Base-by-base conservation (phyloP, 495 filamentous ascomycete genomes). In the Penicillium riverlandense region DNA sequence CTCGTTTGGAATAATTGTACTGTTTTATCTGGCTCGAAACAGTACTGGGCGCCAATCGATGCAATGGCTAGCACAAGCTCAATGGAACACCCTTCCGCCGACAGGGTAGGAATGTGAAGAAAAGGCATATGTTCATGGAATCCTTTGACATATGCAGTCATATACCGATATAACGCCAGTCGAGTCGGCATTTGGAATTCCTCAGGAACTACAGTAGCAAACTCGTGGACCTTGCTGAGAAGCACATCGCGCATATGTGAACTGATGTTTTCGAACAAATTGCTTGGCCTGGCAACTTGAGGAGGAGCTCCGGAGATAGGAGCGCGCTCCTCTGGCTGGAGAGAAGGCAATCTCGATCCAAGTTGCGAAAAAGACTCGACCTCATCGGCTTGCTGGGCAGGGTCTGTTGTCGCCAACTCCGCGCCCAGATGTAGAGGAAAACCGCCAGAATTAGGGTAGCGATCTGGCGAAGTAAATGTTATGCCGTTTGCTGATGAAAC, bases 11-110 rank as follows among this genome's bases (percentile, higher is more conserved):
- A 50, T 8, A 50, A 22, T 32, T 39, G 33, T 7, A 44, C 38
- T 9, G 47, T 30, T 11, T 45, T 50, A 2, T 35, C 35, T 7
- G 11, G 70, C 39, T 79, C 76, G 43, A 79, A 79, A 2, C 74
- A 62, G 27, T 47, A 58, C 28, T 46, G 38, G 27, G 52, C 36
- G 8, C 57, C 57, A 8, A 50, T 44, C 2, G 51, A 43, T 7
- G 51, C 57, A 36, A 55, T 49, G 29, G 41, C 54, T 10, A 60
- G 35, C 9, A 52, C 10, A 4, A 55, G n/a, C 32, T 58, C 57
- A n/a, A 48, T 29, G 27, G 52, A 38, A 29, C 28, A 47, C 16
- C 41, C 16, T 12, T 43, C 38, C 6, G 30, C 40, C 8, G 32
- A 50, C 36, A 62, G 53, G 8, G 59, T 59, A 4, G 59, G 50